A percentile compares a stretch with the other conserved stretches of the same genome.
Conservation (phyloP, 2,329 filamentous ascomycete genomes). For the Pyrenophora tritici-repentis region DNA sequence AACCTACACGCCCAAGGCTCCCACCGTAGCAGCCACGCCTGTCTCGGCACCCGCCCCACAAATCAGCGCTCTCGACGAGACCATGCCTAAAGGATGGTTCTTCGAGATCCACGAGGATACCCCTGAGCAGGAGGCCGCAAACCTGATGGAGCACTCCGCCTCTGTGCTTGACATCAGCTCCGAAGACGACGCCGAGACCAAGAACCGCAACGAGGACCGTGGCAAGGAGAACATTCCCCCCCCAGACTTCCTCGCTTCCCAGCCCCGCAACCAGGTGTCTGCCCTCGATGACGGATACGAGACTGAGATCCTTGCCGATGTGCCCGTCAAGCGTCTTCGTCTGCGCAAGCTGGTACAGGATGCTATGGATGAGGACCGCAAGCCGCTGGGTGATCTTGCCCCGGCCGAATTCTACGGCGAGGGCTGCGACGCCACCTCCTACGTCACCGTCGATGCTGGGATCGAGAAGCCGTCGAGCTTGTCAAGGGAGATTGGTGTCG, state of each 20-base stretch:
- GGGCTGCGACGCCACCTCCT: constrained; percentile 42
- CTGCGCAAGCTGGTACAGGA: constrained; percentile 39
- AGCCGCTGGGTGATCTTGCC: constrained; percentile 43
- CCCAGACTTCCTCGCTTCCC: constrained; percentile 44
- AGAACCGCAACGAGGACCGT: constrained; percentile 60
- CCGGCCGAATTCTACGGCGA: constrained; percentile 47
- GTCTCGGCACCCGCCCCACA: constrained; percentile 35
- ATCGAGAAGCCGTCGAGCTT: constrained; percentile 44
- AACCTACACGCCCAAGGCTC: constrained; percentile 58
- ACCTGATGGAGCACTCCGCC: constrained; percentile 89
- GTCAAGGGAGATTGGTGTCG: constrained; percentile 42
- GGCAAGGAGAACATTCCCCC: constrained; percentile 96
- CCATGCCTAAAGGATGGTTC: constrained; percentile 70
- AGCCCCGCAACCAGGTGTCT: constrained; percentile 16
- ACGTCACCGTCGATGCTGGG: constrained; percentile 44
- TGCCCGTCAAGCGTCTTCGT: constrained; percentile 36
- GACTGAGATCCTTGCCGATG: constrained; percentile 18
- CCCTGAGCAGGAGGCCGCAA: constrained; percentile 86
- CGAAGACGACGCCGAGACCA: constrained; percentile 74
- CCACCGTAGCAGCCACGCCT: constrained; percentile 39
- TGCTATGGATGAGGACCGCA: constrained; percentile 49
- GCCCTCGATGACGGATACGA: constrained; percentile 14
- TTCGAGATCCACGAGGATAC: constrained; percentile 96
- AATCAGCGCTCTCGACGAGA: constrained; percentile 54
- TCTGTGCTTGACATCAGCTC: constrained; percentile 86